phyloP scores from a whole-genome alignment of 1,284 basidiomycete species.

The Cutaneotrichosporon cyanovorans region DNA sequence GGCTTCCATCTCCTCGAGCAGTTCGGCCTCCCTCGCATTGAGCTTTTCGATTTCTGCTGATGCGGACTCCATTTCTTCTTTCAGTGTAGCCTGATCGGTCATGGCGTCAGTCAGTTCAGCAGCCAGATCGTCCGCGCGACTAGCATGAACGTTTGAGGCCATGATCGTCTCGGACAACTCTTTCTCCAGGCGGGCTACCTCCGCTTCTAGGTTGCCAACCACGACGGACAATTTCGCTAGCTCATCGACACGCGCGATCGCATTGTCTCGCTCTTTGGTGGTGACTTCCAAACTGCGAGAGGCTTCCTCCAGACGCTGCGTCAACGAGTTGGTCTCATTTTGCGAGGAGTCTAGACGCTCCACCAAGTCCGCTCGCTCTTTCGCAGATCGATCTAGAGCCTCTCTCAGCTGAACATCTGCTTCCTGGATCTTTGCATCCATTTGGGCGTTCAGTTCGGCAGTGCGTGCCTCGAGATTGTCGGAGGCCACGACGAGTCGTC shows the following conservation, averaged over 20 bases:
- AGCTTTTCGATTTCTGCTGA: constrained; percentile 2
- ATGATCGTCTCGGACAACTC: neutral
- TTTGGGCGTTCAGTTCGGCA: constrained; percentile 54
- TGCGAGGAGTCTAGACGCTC: too few species aligned
- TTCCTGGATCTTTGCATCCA: constrained; percentile 51
- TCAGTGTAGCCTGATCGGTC: neutral
- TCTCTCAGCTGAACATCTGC: too few species aligned
- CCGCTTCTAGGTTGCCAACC: constrained; percentile 57
- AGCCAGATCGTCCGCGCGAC: neutral
- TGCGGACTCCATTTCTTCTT: neutral
- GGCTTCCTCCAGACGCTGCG: neutral
- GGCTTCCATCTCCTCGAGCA: neutral
- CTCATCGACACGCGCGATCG: neutral
- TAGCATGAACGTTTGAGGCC: neutral
- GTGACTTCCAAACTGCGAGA: neutral
- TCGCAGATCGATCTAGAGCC: too few species aligned
- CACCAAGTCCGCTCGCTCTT: too few species aligned
- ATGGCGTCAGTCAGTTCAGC: neutral
- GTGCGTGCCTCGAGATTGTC: neutral
- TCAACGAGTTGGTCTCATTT: neutral
- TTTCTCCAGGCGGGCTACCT: constrained; percentile 39
- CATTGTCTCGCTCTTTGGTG: neutral
- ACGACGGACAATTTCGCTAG: neutral
- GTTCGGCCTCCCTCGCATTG: neutral
- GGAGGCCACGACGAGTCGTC: neutral